Evolutionary conservation across 176 grass and related monocot genomes (phyloP).

Genomic region (Phyllostachys edulis): DNA sequence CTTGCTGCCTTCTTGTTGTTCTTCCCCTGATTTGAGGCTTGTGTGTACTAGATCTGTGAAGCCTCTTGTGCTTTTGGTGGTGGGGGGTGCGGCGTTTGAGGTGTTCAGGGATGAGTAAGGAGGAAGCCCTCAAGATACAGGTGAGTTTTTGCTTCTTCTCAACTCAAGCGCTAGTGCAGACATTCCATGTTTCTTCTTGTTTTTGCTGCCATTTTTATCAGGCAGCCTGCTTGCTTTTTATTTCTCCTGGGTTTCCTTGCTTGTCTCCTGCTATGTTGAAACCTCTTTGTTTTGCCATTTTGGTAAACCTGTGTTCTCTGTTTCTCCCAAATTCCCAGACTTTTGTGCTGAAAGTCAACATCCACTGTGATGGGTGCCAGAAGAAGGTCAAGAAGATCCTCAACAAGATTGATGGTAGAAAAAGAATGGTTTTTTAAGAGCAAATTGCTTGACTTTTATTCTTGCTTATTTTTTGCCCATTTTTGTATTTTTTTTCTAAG

Average conservation of each 20-base stretch:
- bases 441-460: background rate
- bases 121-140: slow-evolving; percentile 71
- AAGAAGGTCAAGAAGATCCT: slow-evolving; percentile 98
- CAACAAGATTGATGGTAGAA: slow-evolving; percentile 77
- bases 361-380: slow-evolving; percentile 94
- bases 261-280: background rate
- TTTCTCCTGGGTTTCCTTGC: background rate
- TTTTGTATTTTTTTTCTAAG: background rate
- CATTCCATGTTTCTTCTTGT: background rate
- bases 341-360: slow-evolving; percentile 79
- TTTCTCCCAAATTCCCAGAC: slow-evolving; percentile 46
- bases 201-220: slow-evolving; percentile 9
- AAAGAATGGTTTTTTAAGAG: background rate
- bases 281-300: background rate
- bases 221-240: background rate
- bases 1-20: slow-evolving; percentile 8
- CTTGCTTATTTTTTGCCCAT: background rate
- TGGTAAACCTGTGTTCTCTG: background rate
- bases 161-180: background rate
- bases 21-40: slow-evolving; percentile 49
- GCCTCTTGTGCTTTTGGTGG: background rate
- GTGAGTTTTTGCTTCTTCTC: slow-evolving; percentile 44
- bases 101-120: slow-evolving; percentile 63
- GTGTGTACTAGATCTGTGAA: slow-evolving; percentile 45
- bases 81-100: background rate